These are phyloP conservation scores for Cephaloascus albidus DNA, from an alignment of 805 yeast species.

Conservation along the genomic window DNA sequence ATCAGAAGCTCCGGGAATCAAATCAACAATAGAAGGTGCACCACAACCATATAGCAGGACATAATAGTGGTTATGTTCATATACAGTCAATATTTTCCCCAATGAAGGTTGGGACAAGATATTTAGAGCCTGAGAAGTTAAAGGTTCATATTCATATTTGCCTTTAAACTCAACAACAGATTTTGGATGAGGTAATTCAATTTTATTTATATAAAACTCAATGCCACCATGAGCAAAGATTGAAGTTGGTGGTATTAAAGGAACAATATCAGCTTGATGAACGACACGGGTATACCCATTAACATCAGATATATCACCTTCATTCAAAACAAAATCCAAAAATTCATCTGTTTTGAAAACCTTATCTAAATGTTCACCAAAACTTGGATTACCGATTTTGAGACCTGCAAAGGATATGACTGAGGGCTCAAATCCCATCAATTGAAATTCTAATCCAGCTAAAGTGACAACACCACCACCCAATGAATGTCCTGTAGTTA, in stretches of 20 bases:
- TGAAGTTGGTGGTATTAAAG: conserved; percentile 25
- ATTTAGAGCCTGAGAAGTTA: not conserved
- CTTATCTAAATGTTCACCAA: not conserved
- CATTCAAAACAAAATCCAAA: not conserved
- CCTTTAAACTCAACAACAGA: conserved; percentile 9
- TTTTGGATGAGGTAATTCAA: conserved; percentile 16
- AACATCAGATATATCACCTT: not conserved
- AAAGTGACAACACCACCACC: conserved; percentile 66
- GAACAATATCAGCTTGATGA: conserved; percentile 25
- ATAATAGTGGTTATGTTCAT: not conserved
- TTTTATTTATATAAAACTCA: conserved; percentile 19
- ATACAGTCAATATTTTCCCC: not conserved
- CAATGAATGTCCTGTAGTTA: conserved; percentile 65
- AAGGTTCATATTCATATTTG: not conserved
- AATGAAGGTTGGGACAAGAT: not conserved
- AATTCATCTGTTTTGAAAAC: not conserved
- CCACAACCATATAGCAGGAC: not conserved
- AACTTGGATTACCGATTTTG: conserved; percentile 1
- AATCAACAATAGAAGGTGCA: not conserved
- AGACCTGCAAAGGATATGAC: conserved; percentile 22
- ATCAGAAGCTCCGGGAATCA: not conserved
- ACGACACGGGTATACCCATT: conserved; percentile 23
- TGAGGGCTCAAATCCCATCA: conserved; percentile 43
- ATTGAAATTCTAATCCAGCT: conserved; percentile 50
- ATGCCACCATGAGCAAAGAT: conserved; percentile 23